phyloP scores from a whole-genome alignment of 139 green algal species.

The Chlamydomonas sp. region DNA sequence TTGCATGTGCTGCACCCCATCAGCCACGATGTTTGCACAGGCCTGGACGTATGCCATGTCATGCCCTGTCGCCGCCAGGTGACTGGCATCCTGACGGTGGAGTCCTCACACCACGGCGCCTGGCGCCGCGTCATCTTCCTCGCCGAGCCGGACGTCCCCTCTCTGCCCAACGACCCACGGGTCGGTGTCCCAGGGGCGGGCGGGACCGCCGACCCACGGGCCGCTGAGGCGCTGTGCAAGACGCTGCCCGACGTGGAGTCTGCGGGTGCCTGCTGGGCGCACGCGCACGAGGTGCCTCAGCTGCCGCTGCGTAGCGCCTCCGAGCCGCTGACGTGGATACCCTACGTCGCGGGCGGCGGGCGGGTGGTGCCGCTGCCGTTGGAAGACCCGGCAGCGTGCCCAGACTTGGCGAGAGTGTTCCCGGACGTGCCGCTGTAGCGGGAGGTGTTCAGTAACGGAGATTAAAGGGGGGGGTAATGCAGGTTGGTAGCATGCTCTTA shows the following conservation, averaged over 20 bases:
- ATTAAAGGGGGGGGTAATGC: too few relatives aligned
- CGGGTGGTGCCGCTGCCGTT: constrained; percentile 5
- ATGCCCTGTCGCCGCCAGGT: constrained; percentile 3
- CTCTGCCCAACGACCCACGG: not conserved
- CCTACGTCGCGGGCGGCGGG: constrained; percentile 10
- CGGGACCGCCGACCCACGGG: not conserved
- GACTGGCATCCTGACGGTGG: constrained; percentile 35
- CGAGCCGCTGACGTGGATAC: constrained; percentile 44
- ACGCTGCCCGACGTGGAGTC: constrained; percentile 49
- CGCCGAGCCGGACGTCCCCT: not conserved
- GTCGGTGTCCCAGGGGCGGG: too few relatives aligned
- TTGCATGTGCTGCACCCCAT: too few relatives aligned
- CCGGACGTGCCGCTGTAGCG: constrained; percentile 12
- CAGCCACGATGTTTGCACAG: too few relatives aligned
- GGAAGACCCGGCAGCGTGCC: not conserved
- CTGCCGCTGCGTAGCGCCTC: constrained; percentile 38
- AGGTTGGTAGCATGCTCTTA: too few relatives aligned
- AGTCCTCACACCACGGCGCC: not conserved
- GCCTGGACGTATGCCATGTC: too few relatives aligned
- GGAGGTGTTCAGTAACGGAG: too few relatives aligned
- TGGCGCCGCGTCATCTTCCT: constrained; percentile 54
- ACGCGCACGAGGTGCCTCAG: constrained; percentile 7
- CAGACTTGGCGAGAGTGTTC: not conserved
- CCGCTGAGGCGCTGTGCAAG: constrained; percentile 16
- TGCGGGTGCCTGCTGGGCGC: constrained; percentile 45